These are phyloP conservation scores for Mucor circinelloides DNA, from an alignment of 371 early-diverging fungal species.

Conservation along the genomic window DNA sequence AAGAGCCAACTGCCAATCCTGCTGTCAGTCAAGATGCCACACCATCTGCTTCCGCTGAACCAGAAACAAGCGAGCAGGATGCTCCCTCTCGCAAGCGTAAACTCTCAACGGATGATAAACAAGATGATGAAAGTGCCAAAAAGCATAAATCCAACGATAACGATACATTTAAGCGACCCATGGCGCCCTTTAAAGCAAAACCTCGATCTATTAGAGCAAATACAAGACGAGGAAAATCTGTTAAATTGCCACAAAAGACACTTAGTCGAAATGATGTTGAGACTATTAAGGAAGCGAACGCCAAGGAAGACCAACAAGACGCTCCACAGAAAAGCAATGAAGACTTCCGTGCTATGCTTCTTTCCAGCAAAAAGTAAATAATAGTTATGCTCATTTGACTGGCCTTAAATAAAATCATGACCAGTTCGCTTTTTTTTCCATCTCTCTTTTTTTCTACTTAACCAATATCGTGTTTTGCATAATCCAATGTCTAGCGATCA, in stretches of 20 bases:
- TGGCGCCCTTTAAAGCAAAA: neutral
- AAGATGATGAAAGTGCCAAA: conserved; percentile 6
- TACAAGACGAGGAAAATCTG: conserved; percentile 7
- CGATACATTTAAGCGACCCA: neutral
- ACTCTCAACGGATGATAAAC: neutral
- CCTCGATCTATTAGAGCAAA: conserved; percentile 3
- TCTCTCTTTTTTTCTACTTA: neutral
- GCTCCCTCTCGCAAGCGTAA: conserved; percentile 15
- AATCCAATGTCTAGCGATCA: neutral
- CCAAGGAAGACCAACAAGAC: neutral
- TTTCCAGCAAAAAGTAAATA: conserved; percentile 25
- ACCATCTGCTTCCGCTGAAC: neutral
- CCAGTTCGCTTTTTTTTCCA: neutral
- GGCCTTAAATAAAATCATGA: neutral
- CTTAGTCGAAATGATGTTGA: neutral
- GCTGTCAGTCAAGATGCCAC: neutral
- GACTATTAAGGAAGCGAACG: neutral
- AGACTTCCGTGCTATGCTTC: conserved; percentile 45
- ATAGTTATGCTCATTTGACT: neutral
- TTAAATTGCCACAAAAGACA: neutral
- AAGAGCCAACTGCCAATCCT: neutral
- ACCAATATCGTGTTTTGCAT: neutral
- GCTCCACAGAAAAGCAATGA: conserved; percentile 29
- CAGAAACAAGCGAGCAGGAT: neutral
- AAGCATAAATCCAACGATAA: conserved; percentile 2